Evolutionary conservation across 495 filamentous ascomycete genomes (phyloP).

Genomic region (Penicillium malachiteum): DNA sequence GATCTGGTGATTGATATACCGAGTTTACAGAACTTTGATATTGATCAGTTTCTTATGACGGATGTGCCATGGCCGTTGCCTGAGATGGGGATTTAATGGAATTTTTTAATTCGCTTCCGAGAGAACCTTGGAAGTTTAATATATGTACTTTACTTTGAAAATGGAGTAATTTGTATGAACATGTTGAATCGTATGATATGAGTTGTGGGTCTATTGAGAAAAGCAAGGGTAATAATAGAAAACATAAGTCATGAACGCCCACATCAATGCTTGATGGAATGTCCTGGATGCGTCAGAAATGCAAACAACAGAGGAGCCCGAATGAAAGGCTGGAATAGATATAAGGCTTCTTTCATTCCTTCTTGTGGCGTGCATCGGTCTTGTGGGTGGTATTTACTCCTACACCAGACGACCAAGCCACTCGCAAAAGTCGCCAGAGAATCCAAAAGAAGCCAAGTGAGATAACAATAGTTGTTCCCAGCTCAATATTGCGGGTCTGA

Average conservation of each 20-base stretch:
- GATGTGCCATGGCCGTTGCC: constrained; percentile 33
- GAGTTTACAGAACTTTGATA: constrained; percentile 44
- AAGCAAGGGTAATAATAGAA: too few species aligned
- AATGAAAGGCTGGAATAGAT: not conserved
- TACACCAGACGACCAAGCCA: constrained; percentile 28
- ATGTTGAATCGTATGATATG: too few species aligned
- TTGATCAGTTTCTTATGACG: constrained; percentile 38
- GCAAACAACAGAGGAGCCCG: too few species aligned
- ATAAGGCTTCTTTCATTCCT: constrained; percentile 10
- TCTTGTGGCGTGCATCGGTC: constrained; percentile 20
- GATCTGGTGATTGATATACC: constrained; percentile 48
- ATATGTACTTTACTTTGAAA: not conserved
- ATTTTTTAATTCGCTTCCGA: not conserved
- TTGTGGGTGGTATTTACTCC: constrained; percentile 1
- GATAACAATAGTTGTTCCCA: constrained; percentile 69
- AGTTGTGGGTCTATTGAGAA: too few species aligned
- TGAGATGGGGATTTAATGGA: constrained; percentile 29
- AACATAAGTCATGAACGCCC: not conserved
- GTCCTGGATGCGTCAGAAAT: constrained; percentile 8
- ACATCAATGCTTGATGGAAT: not conserved
- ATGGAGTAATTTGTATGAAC: too few species aligned
- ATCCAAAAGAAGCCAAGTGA: constrained; percentile 74
- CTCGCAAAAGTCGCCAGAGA: constrained; percentile 59
- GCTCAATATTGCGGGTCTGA: constrained; percentile 59
- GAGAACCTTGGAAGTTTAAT: not conserved